Evolutionary conservation across 1,284 basidiomycete genomes (phyloP).

Genomic region (Amylostereum chailletii): DNA sequence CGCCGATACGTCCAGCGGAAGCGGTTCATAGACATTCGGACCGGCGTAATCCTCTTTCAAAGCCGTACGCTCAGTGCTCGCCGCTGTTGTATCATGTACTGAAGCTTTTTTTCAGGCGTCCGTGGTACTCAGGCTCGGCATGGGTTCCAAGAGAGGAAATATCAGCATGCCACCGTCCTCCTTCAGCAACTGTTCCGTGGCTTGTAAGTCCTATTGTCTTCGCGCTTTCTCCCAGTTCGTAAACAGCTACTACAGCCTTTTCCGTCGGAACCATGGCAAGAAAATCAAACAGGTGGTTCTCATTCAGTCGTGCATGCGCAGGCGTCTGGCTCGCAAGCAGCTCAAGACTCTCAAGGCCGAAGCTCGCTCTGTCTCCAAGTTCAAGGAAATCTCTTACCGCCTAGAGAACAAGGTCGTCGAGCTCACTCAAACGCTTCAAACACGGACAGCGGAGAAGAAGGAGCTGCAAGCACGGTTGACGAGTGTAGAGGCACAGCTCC

Average conservation of each 20-base stretch:
- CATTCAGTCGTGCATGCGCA: conserved; percentile 89
- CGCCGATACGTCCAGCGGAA: conserved; percentile 73
- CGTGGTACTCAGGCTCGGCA: conserved; percentile 77
- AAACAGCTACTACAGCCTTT: conserved; percentile 38
- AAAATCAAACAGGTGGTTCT: conserved; percentile 76
- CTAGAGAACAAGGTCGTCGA: conserved; percentile 99
- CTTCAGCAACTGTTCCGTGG: conserved; percentile 88
- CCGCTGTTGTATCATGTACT: conserved; percentile 7
- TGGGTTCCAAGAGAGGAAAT: conserved; percentile 53
- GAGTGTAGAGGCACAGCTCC: conserved; percentile 80
- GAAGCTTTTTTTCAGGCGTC: conserved; percentile 40
- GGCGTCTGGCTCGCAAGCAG: conserved; percentile 81
- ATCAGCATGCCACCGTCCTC: conserved; percentile 58
- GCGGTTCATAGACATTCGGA: conserved; percentile 56
- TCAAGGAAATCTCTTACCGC: conserved; percentile 98
- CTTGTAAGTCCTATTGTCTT: conserved; percentile 44
- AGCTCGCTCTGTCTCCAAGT: conserved; percentile 94
- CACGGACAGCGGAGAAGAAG: conserved; percentile 88
- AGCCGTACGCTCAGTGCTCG: conserved; percentile 56
- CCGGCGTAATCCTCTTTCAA: conserved; percentile 71
- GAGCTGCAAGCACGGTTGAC: conserved; percentile 68
- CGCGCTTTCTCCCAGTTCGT: not conserved
- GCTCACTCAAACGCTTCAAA: conserved; percentile 93
- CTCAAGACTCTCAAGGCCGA: conserved; percentile 81
- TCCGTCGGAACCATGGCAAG: conserved; percentile 51